A percentile compares a stretch with the other conserved stretches of the same genome.
phyloP scores from a whole-genome alignment of 192 early-diverging fungal species.

The Paraglomus occultum region DNA sequence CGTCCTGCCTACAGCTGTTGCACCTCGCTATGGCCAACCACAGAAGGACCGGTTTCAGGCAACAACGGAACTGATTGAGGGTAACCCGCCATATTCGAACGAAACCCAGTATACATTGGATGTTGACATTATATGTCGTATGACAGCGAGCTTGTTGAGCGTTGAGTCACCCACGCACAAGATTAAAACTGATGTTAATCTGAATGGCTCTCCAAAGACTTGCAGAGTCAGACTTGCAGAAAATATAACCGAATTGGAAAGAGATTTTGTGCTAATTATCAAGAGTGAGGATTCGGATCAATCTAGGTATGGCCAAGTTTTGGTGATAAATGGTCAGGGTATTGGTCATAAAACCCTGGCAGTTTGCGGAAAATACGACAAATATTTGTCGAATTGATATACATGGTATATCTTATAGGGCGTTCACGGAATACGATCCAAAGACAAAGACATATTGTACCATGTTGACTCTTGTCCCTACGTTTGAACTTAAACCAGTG shows the following conservation, averaged over 20 bases:
- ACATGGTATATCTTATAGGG: constrained; percentile 20
- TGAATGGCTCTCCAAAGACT: constrained; percentile 21
- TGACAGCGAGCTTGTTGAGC: constrained; percentile 33
- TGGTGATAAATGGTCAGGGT: neutral
- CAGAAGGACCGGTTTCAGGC: no score
- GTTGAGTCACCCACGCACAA: constrained; percentile 50
- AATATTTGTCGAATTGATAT: neutral
- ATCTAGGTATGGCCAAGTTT: constrained; percentile 31
- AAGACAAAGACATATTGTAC: constrained; percentile 30
- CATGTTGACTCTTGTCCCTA: constrained; percentile 47
- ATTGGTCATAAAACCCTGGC: neutral
- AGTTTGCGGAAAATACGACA: neutral
- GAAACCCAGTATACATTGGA: neutral
- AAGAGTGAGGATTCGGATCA: constrained; percentile 37
- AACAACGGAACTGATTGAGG: no score
- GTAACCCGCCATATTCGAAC: no score
- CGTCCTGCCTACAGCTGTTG: constrained; percentile 42
- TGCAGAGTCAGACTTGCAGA: constrained; percentile 19
- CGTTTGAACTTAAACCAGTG: constrained; percentile 29
- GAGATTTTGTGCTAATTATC: constrained; percentile 44
- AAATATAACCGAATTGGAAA: constrained; percentile 30
- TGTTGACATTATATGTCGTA: constrained; percentile 29
- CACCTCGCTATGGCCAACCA: constrained; percentile 36
- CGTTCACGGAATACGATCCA: constrained; percentile 39
- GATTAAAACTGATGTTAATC: constrained; percentile 31